phyloP scores from a whole-genome alignment of 257 asterid genomes.

The Nicotiana otophora region DNA sequence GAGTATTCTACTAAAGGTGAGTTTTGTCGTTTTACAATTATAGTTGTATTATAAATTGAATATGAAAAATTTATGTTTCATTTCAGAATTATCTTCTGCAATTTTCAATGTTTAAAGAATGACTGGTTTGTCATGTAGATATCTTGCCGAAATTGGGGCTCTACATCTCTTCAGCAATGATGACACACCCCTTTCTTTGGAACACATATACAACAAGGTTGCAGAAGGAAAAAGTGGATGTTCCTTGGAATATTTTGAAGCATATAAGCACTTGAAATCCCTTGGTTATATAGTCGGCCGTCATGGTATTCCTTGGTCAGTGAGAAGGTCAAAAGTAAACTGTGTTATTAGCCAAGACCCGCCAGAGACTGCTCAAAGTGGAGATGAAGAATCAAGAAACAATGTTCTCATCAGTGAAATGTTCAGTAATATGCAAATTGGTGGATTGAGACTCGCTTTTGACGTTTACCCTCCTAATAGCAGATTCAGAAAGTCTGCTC shows the following conservation, averaged over 20 bases:
- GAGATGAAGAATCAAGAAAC: slow-evolving; percentile 18
- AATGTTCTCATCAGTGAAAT: slow-evolving; percentile 21
- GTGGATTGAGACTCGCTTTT: slow-evolving; percentile 48
- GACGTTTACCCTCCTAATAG: slow-evolving; percentile 73
- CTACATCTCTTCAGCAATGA: slow-evolving; percentile 34
- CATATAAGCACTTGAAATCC: slow-evolving; percentile 61
- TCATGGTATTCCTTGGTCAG: slow-evolving; percentile 61
- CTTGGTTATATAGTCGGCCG: slow-evolving; percentile 80
- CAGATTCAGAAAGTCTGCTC: slow-evolving; percentile 78
- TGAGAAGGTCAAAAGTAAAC: slow-evolving; percentile 30
- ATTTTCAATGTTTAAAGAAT: background rate
- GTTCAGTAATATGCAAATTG: slow-evolving; percentile 37
- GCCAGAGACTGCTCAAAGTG: background rate
- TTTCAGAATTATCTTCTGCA: background rate
- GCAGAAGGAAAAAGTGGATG: slow-evolving; percentile 40
- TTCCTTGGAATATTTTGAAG: slow-evolving; percentile 75
- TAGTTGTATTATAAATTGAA: background rate
- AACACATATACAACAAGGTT: slow-evolving; percentile 43
- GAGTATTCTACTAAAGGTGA: background rate
- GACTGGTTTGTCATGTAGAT: background rate
- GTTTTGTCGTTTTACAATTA: background rate
- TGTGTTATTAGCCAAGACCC: slow-evolving; percentile 15
- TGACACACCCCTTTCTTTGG: slow-evolving; percentile 33
- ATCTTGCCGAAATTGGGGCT: slow-evolving; percentile 48
- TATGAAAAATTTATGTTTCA: background rate